Conservation (phyloP, 805 yeast genomes). For the Scheffersomyces coipomensis region DNA sequence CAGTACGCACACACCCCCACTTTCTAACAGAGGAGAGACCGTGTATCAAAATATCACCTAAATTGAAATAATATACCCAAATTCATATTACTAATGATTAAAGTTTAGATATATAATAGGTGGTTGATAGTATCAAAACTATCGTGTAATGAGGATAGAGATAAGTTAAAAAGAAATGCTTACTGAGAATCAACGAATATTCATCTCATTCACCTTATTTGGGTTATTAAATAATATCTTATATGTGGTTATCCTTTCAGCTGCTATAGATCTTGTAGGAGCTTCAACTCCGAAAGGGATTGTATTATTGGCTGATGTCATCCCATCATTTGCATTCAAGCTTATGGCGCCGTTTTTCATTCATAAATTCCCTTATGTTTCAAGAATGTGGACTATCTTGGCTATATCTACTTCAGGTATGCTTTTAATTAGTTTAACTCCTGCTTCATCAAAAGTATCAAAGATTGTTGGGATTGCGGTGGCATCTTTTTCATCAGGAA, state of each 20-base stretch:
- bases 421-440: slow-evolving; percentile 55
- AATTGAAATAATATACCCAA: too few relatives aligned
- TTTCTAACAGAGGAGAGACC: too few relatives aligned
- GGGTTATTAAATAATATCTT: slow-evolving; percentile 87
- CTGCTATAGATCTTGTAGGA: slow-evolving; percentile 91
- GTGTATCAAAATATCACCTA: too few relatives aligned
- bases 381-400: slow-evolving; percentile 56
- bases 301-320: slow-evolving; percentile 80
- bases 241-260: slow-evolving; percentile 86
- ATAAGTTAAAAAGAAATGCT: too few relatives aligned
- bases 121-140: too few relatives aligned
- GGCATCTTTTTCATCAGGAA: slow-evolving; percentile 83
- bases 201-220: slow-evolving; percentile 69
- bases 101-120: too few relatives aligned
- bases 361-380: slow-evolving; percentile 58
- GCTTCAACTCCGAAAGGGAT: slow-evolving; percentile 78
- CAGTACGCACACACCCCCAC: too few relatives aligned
- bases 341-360: slow-evolving; percentile 75
- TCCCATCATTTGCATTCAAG: slow-evolving; percentile 78
- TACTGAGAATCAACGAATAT: slow-evolving; percentile 19
- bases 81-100: too few relatives aligned
- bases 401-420: slow-evolving; percentile 68
- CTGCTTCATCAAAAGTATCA: slow-evolving; percentile 24
- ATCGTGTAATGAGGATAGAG: too few relatives aligned
- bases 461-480: slow-evolving; percentile 68